Base-by-base conservation (phyloP, 179 eudicot species). In the Beta macrorhiza region DNA sequence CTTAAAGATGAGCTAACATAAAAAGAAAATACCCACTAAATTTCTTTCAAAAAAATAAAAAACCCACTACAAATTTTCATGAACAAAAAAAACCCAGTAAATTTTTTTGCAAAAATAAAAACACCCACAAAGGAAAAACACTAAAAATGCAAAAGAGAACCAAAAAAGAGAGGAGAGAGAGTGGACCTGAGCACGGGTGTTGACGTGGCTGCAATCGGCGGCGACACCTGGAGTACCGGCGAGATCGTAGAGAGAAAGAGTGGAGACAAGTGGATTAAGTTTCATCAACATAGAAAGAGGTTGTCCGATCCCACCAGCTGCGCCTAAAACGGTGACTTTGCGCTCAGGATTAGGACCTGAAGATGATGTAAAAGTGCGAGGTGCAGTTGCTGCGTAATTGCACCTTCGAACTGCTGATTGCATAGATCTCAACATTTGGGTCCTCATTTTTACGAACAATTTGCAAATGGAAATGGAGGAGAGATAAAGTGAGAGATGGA, bases 151-250 rank as follows among this genome's bases (percentile, higher is more conserved):
- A 59, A 79, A 29, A 3, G 51, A 67, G 15, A 42, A 12, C 57
- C 7, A 42, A 61, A 67, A 69, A 52, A 57, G 12, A 44, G 51
- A 20, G 44, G 25, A 2, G 29, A 49, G 14, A 44, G 76, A 10
- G 20, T 0, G 4, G 5, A 91, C 97, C 92, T 87, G 65, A 78
- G 95, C 90, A 80, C 93, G 85, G 85, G 99, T 91, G 85, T 92
- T 92, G 81, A 94, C 88, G 82, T 93, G 99, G 91, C 98, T 89
- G 78, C 90, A 87, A 75, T 95, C 99, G 72, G 98, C 97, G 51
- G 98, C 97, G 25, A 95, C 99, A 74, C 98, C 97, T 6, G 99
- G 94, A 12, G 97, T 93, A 0, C 91, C 99, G 78, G 97, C 98
- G 62, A 95, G 91, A 89, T 95, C 99, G 71, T 90, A 95, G 59